Percentiles rank a stretch among this genome's conserved stretches.
phyloP scores from a whole-genome alignment of 1,284 basidiomycete species.

The Austroboletus novae-zelandiae region DNA sequence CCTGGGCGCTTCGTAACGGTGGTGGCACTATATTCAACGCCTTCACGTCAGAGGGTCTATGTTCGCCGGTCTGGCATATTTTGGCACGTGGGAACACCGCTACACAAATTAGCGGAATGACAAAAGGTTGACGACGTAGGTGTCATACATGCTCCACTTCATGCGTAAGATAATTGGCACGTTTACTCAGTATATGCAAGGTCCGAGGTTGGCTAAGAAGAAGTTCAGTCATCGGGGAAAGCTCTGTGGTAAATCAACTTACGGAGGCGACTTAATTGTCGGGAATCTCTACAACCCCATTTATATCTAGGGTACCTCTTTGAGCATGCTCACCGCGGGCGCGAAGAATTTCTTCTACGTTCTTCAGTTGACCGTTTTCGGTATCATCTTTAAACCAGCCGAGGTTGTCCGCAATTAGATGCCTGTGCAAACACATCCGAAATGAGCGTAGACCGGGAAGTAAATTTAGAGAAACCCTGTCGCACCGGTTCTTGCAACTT shows the following conservation, averaged over 20 bases:
- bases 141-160: conserved; percentile 12
- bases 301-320: conserved; percentile 48
- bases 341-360: conserved; percentile 78
- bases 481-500: conserved; percentile 82
- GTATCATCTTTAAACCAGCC: conserved; percentile 90
- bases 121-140: background rate
- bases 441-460: background rate
- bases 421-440: conserved; percentile 41
- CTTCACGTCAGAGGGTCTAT: background rate
- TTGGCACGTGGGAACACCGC: background rate
- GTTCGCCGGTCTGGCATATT: background rate
- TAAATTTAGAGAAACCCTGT: conserved; percentile 5
- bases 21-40: background rate
- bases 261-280: conserved; percentile 13
- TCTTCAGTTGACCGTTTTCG: conserved; percentile 68
- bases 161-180: background rate
- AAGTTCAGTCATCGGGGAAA: background rate
- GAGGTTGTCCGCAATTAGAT: conserved; percentile 88
- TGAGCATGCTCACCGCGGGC: conserved; percentile 75
- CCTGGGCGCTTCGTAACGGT: background rate
- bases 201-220: background rate
- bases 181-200: no score
- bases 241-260: conserved; percentile 2
- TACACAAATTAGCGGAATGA: background rate
- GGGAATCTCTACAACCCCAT: conserved; percentile 43